phyloP scores from a whole-genome alignment of 2,329 filamentous ascomycete species.

The Simplicillium sp. region DNA sequence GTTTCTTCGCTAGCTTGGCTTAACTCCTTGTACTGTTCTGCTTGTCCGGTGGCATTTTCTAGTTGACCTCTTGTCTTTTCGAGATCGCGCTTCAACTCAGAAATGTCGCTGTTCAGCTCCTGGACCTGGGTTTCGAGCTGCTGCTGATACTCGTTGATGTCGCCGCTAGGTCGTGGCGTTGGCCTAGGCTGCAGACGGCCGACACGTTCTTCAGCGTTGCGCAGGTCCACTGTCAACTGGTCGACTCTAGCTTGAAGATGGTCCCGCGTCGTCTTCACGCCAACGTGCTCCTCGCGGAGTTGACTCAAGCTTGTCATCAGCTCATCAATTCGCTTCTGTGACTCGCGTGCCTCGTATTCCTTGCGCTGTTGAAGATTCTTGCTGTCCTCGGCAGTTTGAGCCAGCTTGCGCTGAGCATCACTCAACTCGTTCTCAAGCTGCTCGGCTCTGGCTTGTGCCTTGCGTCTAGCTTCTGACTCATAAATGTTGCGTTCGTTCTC shows the following conservation, averaged over 20 bases:
- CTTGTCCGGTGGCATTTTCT: constrained; percentile 69
- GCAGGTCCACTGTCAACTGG: constrained; percentile 79
- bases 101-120: constrained; percentile 73
- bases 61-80: constrained; percentile 74
- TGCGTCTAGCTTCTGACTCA: constrained; percentile 72
- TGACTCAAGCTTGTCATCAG: constrained; percentile 71
- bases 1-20: constrained; percentile 83
- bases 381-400: constrained; percentile 71
- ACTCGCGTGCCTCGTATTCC: constrained; percentile 83
- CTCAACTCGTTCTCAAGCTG: constrained; percentile 69
- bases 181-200: constrained; percentile 74
- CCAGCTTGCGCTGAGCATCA: constrained; percentile 71
- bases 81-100: constrained; percentile 78
- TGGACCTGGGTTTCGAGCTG: constrained; percentile 56
- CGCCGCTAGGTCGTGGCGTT: constrained; percentile 48
- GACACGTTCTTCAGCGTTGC: constrained; percentile 79
- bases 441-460: constrained; percentile 71
- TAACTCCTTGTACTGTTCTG: constrained; percentile 81
- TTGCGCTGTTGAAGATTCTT: constrained; percentile 77
- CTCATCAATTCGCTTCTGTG: constrained; percentile 87
- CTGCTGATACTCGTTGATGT: constrained; percentile 35
- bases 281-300: constrained; percentile 76
- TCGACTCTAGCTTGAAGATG: constrained; percentile 83
- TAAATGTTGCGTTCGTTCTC: constrained; percentile 85
- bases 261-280: constrained; percentile 78